phyloP scores from a whole-genome alignment of 208 protist genomes.

The Lotmaria passim region DNA sequence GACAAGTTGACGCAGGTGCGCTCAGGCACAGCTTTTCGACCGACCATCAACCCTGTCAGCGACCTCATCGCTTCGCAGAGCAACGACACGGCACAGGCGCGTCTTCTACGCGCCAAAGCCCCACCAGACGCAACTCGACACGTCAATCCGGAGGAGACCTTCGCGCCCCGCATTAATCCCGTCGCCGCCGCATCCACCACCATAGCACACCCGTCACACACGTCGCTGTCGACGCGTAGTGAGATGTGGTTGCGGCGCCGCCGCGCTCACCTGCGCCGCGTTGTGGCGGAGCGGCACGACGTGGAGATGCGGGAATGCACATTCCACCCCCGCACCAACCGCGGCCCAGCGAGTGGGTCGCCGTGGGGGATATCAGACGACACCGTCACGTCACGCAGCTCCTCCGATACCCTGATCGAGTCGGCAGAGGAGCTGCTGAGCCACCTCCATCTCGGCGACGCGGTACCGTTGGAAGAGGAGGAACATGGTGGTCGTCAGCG shows the following conservation, averaged over 20 bases:
- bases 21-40: constrained; percentile 34
- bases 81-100: constrained; percentile 39
- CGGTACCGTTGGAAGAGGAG: neutral
- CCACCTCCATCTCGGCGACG: constrained; percentile 14
- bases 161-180: constrained; percentile 30
- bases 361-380: constrained; percentile 11
- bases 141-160: constrained; percentile 30
- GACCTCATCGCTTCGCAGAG: constrained; percentile 45
- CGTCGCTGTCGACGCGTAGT: constrained; percentile 14
- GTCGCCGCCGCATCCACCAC: neutral
- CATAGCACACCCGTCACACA: neutral
- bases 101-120: constrained; percentile 32
- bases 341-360: neutral
- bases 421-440: constrained; percentile 27
- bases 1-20: constrained; percentile 5
- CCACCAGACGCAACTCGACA: neutral
- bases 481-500: neutral
- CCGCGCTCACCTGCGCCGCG: constrained; percentile 25
- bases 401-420: constrained; percentile 1
- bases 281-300: constrained; percentile 16
- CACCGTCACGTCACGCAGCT: neutral
- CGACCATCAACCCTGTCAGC: constrained; percentile 51
- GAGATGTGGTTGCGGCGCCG: constrained; percentile 33
- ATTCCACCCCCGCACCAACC: constrained; percentile 38
- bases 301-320: constrained; percentile 42